Evolutionary conservation across 106 monocot genomes (phyloP).

Genomic region (Dendrobium officinale): DNA sequence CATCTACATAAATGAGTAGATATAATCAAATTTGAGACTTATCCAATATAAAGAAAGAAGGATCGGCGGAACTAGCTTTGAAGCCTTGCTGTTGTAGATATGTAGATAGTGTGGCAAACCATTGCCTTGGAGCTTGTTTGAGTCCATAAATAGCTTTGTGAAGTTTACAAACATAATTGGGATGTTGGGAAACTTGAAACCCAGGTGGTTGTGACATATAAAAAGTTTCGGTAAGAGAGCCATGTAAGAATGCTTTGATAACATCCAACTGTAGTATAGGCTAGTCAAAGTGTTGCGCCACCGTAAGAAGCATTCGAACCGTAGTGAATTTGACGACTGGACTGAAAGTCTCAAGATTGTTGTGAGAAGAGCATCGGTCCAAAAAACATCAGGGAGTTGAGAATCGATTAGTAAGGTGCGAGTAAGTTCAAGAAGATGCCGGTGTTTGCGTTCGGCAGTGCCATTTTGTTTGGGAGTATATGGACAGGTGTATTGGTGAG

Average conservation of each 20-base stretch:
- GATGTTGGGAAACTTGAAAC: background rate
- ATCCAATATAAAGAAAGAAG: background rate
- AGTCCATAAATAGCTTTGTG: background rate
- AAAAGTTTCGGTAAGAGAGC: background rate
- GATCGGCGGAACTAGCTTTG: background rate
- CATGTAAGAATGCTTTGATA: no score
- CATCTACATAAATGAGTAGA: no score
- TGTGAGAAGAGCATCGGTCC: no score
- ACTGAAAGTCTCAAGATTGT: background rate
- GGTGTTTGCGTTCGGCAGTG: no score
- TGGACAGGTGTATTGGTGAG: no score
- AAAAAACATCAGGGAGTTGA: no score
- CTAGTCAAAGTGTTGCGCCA: background rate
- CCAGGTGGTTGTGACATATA: background rate
- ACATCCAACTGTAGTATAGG: background rate
- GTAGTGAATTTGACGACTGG: background rate
- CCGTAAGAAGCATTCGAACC: background rate
- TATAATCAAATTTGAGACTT: no score
- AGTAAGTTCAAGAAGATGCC: no score
- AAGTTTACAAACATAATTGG: background rate
- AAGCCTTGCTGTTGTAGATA: background rate
- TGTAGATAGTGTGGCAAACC: background rate
- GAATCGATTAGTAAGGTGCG: no score
- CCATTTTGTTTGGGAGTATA: no score
- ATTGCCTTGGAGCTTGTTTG: background rate